A percentile compares a stretch with the other conserved stretches of the same genome.
phyloP scores from a whole-genome alignment of 2,329 filamentous ascomycete species.

The Hymenotorrendiella dingleyae region DNA sequence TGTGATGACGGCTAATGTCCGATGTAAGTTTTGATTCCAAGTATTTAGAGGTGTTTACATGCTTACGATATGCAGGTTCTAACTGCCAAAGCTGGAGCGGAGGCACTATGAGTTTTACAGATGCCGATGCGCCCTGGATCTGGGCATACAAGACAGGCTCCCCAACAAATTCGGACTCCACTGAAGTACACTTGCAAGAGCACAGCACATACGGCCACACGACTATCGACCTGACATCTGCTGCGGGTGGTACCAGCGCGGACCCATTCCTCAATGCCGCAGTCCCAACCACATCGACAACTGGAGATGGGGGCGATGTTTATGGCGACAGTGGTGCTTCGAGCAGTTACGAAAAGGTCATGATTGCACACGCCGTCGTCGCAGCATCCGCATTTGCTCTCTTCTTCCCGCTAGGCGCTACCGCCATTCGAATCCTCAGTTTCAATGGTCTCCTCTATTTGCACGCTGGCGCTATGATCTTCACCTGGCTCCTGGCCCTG shows the following conservation, averaged over 20 bases:
- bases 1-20: slow-evolving; percentile 50
- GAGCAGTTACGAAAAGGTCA: slow-evolving; percentile 5
- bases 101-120: slow-evolving; percentile 44
- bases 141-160: slow-evolving; percentile 41
- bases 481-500: slow-evolving; percentile 53
- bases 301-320: neutral
- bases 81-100: slow-evolving; percentile 48
- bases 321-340: neutral
- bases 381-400: slow-evolving; percentile 52
- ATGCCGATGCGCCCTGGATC: slow-evolving; percentile 42
- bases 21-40: slow-evolving; percentile 34
- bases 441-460: slow-evolving; percentile 33
- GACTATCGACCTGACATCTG: slow-evolving; percentile 40
- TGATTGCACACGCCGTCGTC: slow-evolving; percentile 47
- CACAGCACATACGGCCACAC: slow-evolving; percentile 40
- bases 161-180: slow-evolving; percentile 41
- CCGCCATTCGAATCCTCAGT: slow-evolving; percentile 56
- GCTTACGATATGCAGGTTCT: slow-evolving; percentile 31
- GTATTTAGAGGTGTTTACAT: neutral
- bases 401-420: slow-evolving; percentile 55
- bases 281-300: slow-evolving; percentile 1
- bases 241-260: slow-evolving; percentile 39
- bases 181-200: slow-evolving; percentile 36
- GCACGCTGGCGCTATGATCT: slow-evolving; percentile 51
- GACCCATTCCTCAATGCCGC: slow-evolving; percentile 21